phyloP scores from a whole-genome alignment of 2,329 filamentous ascomycete species.

The Cladophialophora psammophila region DNA sequence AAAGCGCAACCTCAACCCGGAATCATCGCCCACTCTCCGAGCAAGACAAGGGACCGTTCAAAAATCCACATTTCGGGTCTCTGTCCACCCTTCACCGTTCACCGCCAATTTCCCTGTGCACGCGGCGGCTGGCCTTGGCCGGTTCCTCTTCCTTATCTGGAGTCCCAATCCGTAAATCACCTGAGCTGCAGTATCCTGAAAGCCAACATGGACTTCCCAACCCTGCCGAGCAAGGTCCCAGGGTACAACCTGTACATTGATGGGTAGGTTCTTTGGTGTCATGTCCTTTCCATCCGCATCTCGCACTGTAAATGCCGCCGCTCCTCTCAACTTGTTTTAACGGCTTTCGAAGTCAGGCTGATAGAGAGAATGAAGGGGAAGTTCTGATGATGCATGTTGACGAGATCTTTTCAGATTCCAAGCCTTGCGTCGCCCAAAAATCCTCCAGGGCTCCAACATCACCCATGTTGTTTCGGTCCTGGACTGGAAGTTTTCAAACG shows the following conservation, averaged over 20 bases:
- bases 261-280: conserved; percentile 61
- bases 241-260: conserved; percentile 79
- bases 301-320: neutral
- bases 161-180: neutral
- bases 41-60: neutral
- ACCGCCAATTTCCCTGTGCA: conserved; percentile 18
- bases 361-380: neutral
- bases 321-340: neutral
- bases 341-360: neutral
- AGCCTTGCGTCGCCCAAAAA: conserved; percentile 74
- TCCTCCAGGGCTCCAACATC: conserved; percentile 75
- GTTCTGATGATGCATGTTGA: conserved; percentile 24
- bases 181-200: neutral
- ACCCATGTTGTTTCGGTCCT: conserved; percentile 91
- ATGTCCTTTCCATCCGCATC: neutral
- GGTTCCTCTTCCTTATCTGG: neutral
- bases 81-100: neutral
- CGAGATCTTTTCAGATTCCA: conserved; percentile 68
- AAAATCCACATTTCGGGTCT: neutral
- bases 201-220: conserved; percentile 36
- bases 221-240: conserved; percentile 54
- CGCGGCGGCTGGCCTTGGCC: conserved; percentile 4
- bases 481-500: conserved; percentile 64
- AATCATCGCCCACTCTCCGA: conserved; percentile 11
- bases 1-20: neutral